phyloP scores from a whole-genome alignment of 2,329 filamentous ascomycete species.

The Ophiostoma quercus region DNA sequence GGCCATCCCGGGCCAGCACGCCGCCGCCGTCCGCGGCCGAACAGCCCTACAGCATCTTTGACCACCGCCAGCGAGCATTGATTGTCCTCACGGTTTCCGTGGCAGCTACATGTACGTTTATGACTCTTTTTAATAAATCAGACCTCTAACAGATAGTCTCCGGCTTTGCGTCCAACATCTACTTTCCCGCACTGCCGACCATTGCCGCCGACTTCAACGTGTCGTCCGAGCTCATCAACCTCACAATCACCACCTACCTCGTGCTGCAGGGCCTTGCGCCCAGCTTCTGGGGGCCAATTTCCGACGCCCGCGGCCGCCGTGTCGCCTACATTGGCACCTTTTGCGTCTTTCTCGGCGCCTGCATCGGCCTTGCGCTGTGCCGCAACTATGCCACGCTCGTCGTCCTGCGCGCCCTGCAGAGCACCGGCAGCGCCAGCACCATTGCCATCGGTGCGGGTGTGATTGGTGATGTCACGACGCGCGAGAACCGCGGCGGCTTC shows the following conservation, averaged over 20 bases:
- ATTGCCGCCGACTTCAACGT: slow-evolving; percentile 39
- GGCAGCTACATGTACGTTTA: slow-evolving; percentile 46
- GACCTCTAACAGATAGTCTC: slow-evolving; percentile 37
- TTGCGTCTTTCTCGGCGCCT: slow-evolving; percentile 52
- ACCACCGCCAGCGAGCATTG: slow-evolving; percentile 43
- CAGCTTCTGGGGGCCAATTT: slow-evolving; percentile 55
- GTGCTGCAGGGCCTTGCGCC: slow-evolving; percentile 59
- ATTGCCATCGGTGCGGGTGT: slow-evolving; percentile 67
- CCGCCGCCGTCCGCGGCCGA: not conserved
- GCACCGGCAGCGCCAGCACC: slow-evolving; percentile 60
- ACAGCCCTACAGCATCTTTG: slow-evolving; percentile 46
- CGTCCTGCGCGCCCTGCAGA: slow-evolving; percentile 57
- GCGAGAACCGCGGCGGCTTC: slow-evolving; percentile 64
- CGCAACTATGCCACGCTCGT: slow-evolving; percentile 53
- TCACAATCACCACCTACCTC: slow-evolving; percentile 56
- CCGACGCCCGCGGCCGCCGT: slow-evolving; percentile 55
- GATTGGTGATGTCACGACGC: slow-evolving; percentile 64
- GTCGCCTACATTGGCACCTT: slow-evolving; percentile 58
- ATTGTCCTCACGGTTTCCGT: slow-evolving; percentile 45
- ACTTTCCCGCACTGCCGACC: slow-evolving; percentile 42
- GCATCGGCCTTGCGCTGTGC: slow-evolving; percentile 56
- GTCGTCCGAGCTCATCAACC: slow-evolving; percentile 40
- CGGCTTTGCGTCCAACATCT: slow-evolving; percentile 56
- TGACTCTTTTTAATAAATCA: not conserved
- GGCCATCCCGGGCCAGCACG: not conserved